Percentiles rank a stretch among this genome's conserved stretches.
These are phyloP conservation scores for Mucuna pruriens DNA, from an alignment of 306 rosid genomes.

Conservation along the genomic window DNA sequence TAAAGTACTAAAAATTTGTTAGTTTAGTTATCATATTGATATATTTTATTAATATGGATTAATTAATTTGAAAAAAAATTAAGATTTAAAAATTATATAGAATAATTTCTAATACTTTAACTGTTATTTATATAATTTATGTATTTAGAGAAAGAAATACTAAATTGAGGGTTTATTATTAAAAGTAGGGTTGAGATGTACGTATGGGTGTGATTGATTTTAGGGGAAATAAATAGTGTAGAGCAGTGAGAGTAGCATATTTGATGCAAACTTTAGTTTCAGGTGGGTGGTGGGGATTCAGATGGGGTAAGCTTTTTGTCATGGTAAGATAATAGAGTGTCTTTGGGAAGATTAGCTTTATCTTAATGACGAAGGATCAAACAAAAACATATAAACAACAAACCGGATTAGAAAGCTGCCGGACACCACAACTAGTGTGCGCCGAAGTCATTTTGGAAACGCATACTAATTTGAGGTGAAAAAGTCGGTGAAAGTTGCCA, in stretches of 20 bases:
- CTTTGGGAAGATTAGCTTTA: constrained; percentile 55
- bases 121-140: too few relatives aligned
- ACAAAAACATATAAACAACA: constrained; percentile 45
- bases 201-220: constrained; percentile 15
- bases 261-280: constrained; percentile 45
- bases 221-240: constrained; percentile 1
- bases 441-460: constrained; percentile 40
- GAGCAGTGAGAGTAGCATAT: not conserved
- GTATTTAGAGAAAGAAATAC: too few relatives aligned
- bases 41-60: too few relatives aligned
- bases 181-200: constrained; percentile 22
- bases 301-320: constrained; percentile 27
- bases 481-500: constrained; percentile 32
- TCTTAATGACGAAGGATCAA: constrained; percentile 94
- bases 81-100: too few relatives aligned
- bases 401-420: constrained; percentile 43
- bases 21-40: too few relatives aligned
- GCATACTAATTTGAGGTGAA: constrained; percentile 17
- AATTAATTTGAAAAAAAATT: too few relatives aligned
- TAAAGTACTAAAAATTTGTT: too few relatives aligned
- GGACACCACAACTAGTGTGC: constrained; percentile 16
- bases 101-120: too few relatives aligned
- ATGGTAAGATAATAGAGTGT: constrained; percentile 38
- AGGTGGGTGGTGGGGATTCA: constrained; percentile 52
- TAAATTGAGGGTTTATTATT: too few relatives aligned